A percentile compares a stretch with the other conserved stretches of the same genome.
Evolutionary conservation across 805 yeast genomes (phyloP).

Genomic region (Schwanniomyces vanrijiae): DNA sequence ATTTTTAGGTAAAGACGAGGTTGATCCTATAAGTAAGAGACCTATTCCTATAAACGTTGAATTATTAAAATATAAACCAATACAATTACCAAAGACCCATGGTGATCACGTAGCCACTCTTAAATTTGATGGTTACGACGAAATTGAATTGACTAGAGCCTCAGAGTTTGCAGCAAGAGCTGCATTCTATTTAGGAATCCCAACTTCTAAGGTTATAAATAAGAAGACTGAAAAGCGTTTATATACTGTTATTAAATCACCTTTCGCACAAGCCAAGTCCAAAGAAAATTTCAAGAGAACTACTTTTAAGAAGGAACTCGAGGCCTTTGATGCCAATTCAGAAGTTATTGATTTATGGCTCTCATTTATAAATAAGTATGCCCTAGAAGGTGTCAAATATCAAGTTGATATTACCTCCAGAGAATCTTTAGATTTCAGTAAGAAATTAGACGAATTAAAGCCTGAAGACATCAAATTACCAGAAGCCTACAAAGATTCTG

Average conservation of each 20-base stretch:
- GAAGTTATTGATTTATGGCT: constrained; percentile 83
- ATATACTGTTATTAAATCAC: constrained; percentile 92
- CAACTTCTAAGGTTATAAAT: constrained; percentile 74
- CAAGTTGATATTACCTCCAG: constrained; percentile 59
- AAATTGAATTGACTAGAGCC: constrained; percentile 68
- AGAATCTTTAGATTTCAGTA: constrained; percentile 29
- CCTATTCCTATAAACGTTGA: constrained; percentile 87
- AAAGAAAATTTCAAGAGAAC: constrained; percentile 92
- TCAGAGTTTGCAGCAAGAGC: constrained; percentile 87
- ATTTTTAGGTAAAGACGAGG: constrained; percentile 18
- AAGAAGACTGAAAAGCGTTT: constrained; percentile 70
- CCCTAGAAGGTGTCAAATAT: constrained; percentile 80
- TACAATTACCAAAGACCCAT: constrained; percentile 62
- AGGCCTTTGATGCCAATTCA: constrained; percentile 81
- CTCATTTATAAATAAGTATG: constrained; percentile 72
- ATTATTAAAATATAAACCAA: constrained; percentile 77
- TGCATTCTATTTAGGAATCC: constrained; percentile 87
- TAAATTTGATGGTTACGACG: constrained; percentile 69
- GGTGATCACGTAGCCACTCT: constrained; percentile 81
- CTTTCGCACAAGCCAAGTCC: constrained; percentile 90
- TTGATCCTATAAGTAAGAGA: constrained; percentile 23
- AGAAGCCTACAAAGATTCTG: constrained; percentile 28
- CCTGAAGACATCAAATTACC: constrained; percentile 31
- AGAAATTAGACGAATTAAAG: constrained; percentile 27
- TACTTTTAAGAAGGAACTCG: constrained; percentile 73